phyloP scores from a whole-genome alignment of 2,329 filamentous ascomycete genomes.

The Ascochyta clinopodiicola region DNA sequence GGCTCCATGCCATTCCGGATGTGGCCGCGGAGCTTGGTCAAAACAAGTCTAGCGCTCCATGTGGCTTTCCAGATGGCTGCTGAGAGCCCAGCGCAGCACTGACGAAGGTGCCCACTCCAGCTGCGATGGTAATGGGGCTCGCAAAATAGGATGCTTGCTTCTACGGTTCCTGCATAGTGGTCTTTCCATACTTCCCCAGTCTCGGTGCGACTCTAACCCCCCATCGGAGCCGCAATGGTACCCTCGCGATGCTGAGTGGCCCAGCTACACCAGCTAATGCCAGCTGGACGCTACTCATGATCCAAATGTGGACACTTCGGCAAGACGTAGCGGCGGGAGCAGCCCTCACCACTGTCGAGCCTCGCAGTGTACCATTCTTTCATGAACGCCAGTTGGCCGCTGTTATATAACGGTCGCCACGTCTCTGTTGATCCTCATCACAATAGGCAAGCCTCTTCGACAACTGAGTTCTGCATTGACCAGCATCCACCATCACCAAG shows the following conservation, averaged over 20 bases:
- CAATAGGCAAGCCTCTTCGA: slow-evolving; percentile 23
- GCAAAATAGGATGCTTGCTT: slow-evolving; percentile 37
- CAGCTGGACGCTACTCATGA: slow-evolving; percentile 47
- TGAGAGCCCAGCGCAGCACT: slow-evolving; percentile 40
- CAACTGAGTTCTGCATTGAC: slow-evolving; percentile 5
- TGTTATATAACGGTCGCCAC: slow-evolving; percentile 47
- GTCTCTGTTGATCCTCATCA: slow-evolving; percentile 33
- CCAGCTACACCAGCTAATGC: slow-evolving; percentile 29
- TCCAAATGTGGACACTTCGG: slow-evolving; percentile 47
- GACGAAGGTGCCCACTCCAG: slow-evolving; percentile 36
- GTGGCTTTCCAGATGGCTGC: slow-evolving; percentile 38
- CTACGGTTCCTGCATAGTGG: slow-evolving; percentile 36
- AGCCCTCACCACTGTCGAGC: slow-evolving; percentile 43
- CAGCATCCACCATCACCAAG: slow-evolving; percentile 2
- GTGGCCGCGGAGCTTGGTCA: slow-evolving; percentile 28
- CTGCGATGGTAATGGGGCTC: slow-evolving; percentile 37
- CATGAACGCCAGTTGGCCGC: slow-evolving; percentile 36
- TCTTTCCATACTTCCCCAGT: slow-evolving; percentile 24
- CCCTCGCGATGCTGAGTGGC: slow-evolving; percentile 45
- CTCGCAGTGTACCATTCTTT: slow-evolving; percentile 37
- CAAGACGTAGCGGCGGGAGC: slow-evolving; percentile 46
- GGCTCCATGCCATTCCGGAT: slow-evolving; percentile 36
- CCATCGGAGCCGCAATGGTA: slow-evolving; percentile 33
- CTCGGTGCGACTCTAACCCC: slow-evolving; percentile 41
- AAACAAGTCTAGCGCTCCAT: slow-evolving; percentile 5